Conservation (phyloP, 108 stramenopile genomes). For the Schizochytrium sp. region DNA sequence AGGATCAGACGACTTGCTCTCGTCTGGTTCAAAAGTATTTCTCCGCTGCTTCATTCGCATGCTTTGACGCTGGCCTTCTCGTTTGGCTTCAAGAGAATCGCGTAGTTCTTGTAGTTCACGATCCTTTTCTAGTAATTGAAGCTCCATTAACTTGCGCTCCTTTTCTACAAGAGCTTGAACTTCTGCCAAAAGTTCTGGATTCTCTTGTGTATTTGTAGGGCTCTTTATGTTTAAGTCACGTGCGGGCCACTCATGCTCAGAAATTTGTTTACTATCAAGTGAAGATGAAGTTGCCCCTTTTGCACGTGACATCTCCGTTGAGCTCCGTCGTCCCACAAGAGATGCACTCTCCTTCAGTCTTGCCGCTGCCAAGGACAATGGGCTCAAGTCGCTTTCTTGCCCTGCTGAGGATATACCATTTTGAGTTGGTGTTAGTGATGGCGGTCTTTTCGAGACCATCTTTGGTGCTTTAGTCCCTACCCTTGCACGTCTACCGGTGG, state of each 20-base stretch:
- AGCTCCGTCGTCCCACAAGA: too few relatives aligned
- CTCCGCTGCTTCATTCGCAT: too few relatives aligned
- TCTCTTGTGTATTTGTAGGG: neutral
- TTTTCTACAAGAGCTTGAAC: constrained; percentile 43
- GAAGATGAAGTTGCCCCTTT: too few relatives aligned
- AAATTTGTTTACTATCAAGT: neutral
- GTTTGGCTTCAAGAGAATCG: too few relatives aligned
- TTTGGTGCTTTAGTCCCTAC: neutral
- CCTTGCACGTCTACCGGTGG: neutral
- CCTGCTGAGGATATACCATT: neutral
- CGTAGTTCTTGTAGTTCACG: neutral
- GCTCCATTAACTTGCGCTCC: constrained; percentile 29
- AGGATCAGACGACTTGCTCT: too few relatives aligned
- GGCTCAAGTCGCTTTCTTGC: neutral
- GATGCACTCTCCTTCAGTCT: neutral
- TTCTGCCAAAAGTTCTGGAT: neutral
- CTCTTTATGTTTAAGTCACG: neutral
- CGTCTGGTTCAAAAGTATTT: too few relatives aligned
- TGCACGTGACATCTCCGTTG: too few relatives aligned
- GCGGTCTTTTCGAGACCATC: too few relatives aligned
- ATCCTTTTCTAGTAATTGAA: constrained; percentile 47
- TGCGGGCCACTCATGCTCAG: neutral
- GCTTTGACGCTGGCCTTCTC: too few relatives aligned
- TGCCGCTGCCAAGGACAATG: neutral
- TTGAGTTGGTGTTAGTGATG: too few relatives aligned